Base-by-base conservation (phyloP, 169 alveolate genomes). In the Cryptosporidium bovis region DNA sequence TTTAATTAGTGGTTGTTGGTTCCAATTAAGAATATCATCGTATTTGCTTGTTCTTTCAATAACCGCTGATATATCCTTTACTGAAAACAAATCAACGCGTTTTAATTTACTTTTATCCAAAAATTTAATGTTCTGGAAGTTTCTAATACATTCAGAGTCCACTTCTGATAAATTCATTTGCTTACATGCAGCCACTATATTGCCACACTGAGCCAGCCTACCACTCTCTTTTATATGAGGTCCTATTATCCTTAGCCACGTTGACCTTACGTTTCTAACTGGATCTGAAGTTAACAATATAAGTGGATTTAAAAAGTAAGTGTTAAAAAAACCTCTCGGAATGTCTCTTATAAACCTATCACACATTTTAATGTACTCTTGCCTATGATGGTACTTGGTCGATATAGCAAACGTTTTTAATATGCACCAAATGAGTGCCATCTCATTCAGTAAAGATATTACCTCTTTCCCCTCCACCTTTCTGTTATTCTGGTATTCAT, bases 151-250 rank as follows among this genome's bases (percentile, higher is more conserved):
- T 46, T 77, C 87, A n/a, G 40, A 58, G 64, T 77, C 87, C 16
- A 60, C 50, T 29, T 77, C 87, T 20, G 87, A 40, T 15, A 20
- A 24, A 20, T 66, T 62, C 71, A 77, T 56, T 31, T 58, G 87
- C 65, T 77, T 77, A 62, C 87, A 77, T 4, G 87, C 87, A 40
- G 87, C 71, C n/a, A 77, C 71, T 18, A 77, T 56, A 77, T 77
- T 77, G 29, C 65, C 87, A 12, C 87, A 77, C 48, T 77, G 87
- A 0, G 77, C 87, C 31, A 77, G 27, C 56, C 87, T 77, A 7
- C 87, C 87, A 62, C 77, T 56, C 18, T 77, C 87, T 46, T 77
- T 77, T 44, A 77, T 77, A 40, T 77, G 87, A 24, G 87, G 87
- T 44, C 87, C 87, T 12, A 77, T 77, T 27, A 77, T 40, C 56